Evolutionary conservation across 352 stramenopile species (phyloP).

Genomic region (Phytophthora tentaculata): DNA sequence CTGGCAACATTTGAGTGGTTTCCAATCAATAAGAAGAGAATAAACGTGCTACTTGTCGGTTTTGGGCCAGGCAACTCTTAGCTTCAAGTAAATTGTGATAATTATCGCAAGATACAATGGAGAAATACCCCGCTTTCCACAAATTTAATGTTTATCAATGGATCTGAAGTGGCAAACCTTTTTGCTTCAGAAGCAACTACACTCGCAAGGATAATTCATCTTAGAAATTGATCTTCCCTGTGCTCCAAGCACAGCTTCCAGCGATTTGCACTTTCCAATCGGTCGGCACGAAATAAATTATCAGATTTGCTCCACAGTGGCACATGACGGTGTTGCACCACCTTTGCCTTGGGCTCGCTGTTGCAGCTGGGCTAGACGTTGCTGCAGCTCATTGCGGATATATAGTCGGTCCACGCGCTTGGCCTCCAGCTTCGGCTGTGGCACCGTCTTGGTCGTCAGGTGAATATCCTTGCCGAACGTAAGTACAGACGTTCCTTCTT

Average conservation of each 20-base stretch:
- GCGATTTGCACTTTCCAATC: slow-evolving; percentile 4
- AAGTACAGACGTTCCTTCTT: slow-evolving; percentile 54
- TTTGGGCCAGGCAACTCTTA: no score
- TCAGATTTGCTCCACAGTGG: slow-evolving; percentile 28
- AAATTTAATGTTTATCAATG: no score
- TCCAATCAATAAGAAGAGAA: no score
- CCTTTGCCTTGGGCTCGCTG: background rate
- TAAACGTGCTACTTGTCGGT: no score
- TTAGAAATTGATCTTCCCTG: no score
- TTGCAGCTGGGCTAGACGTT: slow-evolving; percentile 11
- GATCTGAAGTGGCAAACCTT: no score
- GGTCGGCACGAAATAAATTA: slow-evolving; percentile 30
- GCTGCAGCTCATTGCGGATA: slow-evolving; percentile 54
- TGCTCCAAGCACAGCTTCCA: background rate
- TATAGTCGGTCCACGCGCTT: slow-evolving; percentile 61
- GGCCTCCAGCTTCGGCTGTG: slow-evolving; percentile 68
- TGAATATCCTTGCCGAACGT: slow-evolving; percentile 74
- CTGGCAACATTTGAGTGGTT: no score
- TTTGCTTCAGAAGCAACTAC: no score
- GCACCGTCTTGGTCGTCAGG: slow-evolving; percentile 52
- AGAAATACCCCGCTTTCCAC: no score
- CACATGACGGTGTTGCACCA: slow-evolving; percentile 1
- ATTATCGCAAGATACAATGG: no score
- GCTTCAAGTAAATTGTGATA: no score
- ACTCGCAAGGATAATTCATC: no score